A percentile compares a stretch with the other conserved stretches of the same genome.
Conservation (phyloP, 352 stramenopile genomes). For the Blastocystis sp. region DNA sequence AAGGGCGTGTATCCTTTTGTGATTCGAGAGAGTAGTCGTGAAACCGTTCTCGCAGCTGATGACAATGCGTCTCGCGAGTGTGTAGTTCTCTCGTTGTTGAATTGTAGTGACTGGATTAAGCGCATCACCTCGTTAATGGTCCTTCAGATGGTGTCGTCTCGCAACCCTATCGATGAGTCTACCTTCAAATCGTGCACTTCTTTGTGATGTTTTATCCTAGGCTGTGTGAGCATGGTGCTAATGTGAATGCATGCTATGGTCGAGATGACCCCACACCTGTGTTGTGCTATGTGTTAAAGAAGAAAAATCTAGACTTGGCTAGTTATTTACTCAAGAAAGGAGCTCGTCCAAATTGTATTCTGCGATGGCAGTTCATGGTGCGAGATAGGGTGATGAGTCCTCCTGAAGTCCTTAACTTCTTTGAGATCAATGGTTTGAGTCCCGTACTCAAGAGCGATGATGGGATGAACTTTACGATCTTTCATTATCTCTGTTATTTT, state of each 20-base stretch:
- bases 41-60: slow-evolving; percentile 20
- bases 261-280: neutral
- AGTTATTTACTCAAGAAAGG: neutral
- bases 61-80: slow-evolving; percentile 8
- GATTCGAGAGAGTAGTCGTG: neutral
- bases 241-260: slow-evolving; percentile 23
- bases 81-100: neutral
- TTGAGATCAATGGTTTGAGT: neutral
- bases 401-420: neutral
- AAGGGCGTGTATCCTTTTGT: slow-evolving; percentile 1
- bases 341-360: slow-evolving; percentile 8
- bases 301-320: neutral
- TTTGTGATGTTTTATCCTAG: neutral
- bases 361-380: slow-evolving; percentile 47
- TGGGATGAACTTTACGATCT: slow-evolving; percentile 20
- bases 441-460: slow-evolving; percentile 4
- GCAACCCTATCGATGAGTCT: neutral
- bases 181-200: neutral
- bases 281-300: neutral
- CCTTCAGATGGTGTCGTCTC: slow-evolving; percentile 30
- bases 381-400: neutral
- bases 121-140: slow-evolving; percentile 6
- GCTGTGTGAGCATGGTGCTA: neutral
- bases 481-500: slow-evolving; percentile 32
- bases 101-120: slow-evolving; percentile 11